phyloP scores from a whole-genome alignment of 768 basidiomycete species.

The Lactifluus echinatus region DNA sequence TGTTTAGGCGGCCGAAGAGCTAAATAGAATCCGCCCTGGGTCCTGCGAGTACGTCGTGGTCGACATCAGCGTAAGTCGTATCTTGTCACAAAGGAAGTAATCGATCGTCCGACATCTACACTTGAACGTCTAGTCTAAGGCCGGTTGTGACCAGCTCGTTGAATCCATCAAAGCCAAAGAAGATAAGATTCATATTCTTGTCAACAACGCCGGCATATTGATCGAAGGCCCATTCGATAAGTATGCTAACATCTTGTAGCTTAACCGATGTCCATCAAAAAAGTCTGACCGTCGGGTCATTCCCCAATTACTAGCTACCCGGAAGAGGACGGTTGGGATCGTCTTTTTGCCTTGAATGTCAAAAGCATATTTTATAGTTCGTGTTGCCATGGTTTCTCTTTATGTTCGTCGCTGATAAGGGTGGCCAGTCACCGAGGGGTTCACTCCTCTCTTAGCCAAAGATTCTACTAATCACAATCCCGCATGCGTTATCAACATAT shows the following conservation, averaged over 20 bases:
- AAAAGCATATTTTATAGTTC: constrained; percentile 77
- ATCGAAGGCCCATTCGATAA: constrained; percentile 68
- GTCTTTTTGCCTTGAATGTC: constrained; percentile 74
- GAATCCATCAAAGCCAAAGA: constrained; percentile 61
- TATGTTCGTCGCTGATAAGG: neutral
- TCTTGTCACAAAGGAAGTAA: neutral
- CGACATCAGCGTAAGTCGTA: constrained; percentile 53
- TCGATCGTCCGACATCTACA: neutral
- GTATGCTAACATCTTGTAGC: constrained; percentile 14
- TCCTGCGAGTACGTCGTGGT: constrained; percentile 67
- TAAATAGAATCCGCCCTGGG: constrained; percentile 53
- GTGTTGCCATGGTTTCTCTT: constrained; percentile 22
- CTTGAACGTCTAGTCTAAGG: constrained; percentile 44
- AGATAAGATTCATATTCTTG: constrained; percentile 66
- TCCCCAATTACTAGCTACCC: constrained; percentile 39
- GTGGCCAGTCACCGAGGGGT: constrained; percentile 45
- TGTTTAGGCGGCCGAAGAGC: constrained; percentile 33
- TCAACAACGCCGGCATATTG: constrained; percentile 76
- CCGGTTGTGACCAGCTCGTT: constrained; percentile 69
- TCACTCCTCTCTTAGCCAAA: constrained; percentile 59
- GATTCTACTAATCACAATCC: constrained; percentile 56
- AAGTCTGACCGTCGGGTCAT: neutral
- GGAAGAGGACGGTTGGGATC: constrained; percentile 82
- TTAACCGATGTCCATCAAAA: neutral
- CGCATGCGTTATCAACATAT: constrained; percentile 74